Conservation (phyloP, 345 rosid species). For the Boechera divaricarpa region DNA sequence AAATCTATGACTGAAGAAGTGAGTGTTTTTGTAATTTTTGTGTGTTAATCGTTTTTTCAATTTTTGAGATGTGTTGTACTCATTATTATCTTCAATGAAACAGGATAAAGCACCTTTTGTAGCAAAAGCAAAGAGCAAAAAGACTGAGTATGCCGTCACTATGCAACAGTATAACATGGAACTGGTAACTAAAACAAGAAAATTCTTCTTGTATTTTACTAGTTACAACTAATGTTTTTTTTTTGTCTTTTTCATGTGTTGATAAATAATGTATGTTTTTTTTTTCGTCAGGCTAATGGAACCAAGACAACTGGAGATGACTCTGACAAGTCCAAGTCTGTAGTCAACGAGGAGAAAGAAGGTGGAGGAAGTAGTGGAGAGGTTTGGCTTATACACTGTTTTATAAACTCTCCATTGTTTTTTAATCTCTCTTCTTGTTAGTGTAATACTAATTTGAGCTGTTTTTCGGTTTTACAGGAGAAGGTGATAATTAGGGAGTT, state of each 20-base stretch:
- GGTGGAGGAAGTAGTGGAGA: conserved; percentile 34
- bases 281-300: conserved; percentile 56
- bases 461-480: conserved; percentile 47
- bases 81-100: not conserved
- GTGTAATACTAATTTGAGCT: not conserved
- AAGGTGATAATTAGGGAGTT: conserved; percentile 52
- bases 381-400: conserved; percentile 8
- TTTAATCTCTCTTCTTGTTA: not conserved
- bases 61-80: not conserved
- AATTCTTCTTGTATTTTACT: not conserved
- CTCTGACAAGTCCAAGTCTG: conserved; percentile 83
- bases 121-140: conserved; percentile 61
- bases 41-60: not conserved
- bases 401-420: not conserved
- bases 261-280: not conserved
- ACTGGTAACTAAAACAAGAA: conserved; percentile 48
- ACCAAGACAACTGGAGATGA: conserved; percentile 53
- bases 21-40: conserved; percentile 30
- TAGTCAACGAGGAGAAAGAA: conserved; percentile 51
- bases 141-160: conserved; percentile 61
- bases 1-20: conserved; percentile 66
- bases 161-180: conserved; percentile 66
- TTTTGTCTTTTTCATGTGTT: not conserved
- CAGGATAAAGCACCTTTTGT: conserved; percentile 77
- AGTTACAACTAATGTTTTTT: too few species aligned